phyloP scores from a whole-genome alignment of 2,329 filamentous ascomycete species.

The Curvularia sp. region DNA sequence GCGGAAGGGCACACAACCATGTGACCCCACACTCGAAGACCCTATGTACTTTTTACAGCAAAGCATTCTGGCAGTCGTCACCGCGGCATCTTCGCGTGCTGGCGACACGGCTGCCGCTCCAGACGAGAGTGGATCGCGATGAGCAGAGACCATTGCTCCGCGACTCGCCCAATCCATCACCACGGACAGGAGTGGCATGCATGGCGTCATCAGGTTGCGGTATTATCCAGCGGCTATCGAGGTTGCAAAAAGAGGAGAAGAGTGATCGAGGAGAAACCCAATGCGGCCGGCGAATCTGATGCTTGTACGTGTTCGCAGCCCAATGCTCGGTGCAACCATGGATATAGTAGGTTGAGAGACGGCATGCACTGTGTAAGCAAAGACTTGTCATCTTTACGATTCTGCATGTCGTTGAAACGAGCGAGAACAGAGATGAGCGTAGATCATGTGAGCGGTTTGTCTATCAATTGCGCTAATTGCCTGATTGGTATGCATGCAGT shows the following conservation, averaged over 20 bases:
- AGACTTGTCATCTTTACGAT: background rate
- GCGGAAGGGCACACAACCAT: slow-evolving; percentile 20
- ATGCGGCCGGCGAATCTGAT: slow-evolving; percentile 34
- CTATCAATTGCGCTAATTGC: background rate
- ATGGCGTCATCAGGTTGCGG: slow-evolving; percentile 27
- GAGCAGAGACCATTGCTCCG: slow-evolving; percentile 10
- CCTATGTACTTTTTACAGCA: slow-evolving; percentile 15
- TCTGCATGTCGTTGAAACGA: background rate
- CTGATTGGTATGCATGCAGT: background rate
- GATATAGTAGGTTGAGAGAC: slow-evolving; percentile 20
- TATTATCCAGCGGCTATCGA: slow-evolving; percentile 43
- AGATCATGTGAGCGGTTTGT: background rate
- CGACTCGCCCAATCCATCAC: slow-evolving; percentile 18
- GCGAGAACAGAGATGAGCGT: background rate
- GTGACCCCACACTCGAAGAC: slow-evolving; percentile 21
- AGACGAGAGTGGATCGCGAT: slow-evolving; percentile 12
- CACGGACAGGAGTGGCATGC: slow-evolving; percentile 35
- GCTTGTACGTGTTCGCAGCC: slow-evolving; percentile 42
- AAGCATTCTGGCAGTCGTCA: slow-evolving; percentile 1
- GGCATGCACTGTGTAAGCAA: background rate
- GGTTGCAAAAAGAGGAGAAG: slow-evolving; percentile 22
- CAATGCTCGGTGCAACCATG: slow-evolving; percentile 25
- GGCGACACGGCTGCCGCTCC: slow-evolving; percentile 12
- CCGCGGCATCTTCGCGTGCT: slow-evolving; percentile 6
- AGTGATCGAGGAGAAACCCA: background rate